Evolutionary conservation across 148 eudicot genomes (phyloP).

Genomic region (Simmondsia chinensis): DNA sequence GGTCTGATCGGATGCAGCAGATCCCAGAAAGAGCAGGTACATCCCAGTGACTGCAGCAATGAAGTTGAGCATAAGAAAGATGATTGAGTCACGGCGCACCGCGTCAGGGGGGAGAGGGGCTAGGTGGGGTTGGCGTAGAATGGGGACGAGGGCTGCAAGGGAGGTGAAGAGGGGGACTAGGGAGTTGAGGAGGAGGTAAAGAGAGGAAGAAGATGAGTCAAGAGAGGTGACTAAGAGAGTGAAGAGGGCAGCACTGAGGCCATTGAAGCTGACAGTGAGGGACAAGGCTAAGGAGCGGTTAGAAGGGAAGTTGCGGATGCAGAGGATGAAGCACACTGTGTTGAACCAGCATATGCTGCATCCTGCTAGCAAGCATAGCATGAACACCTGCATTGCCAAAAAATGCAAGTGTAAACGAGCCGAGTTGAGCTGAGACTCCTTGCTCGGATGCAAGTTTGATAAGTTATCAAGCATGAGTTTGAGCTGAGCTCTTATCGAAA

Average conservation of each 20-base stretch:
- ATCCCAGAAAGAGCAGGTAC: slow-evolving; percentile 57
- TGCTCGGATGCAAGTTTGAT: too few relatives aligned
- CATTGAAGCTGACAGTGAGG: slow-evolving; percentile 72
- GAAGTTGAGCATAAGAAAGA: slow-evolving; percentile 49
- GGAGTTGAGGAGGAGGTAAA: slow-evolving; percentile 74
- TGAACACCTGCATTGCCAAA: slow-evolving; percentile 59
- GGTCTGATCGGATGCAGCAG: slow-evolving; percentile 13
- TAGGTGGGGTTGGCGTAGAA: slow-evolving; percentile 49
- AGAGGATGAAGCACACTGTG: slow-evolving; percentile 80
- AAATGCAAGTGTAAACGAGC: too few relatives aligned
- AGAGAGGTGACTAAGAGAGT: slow-evolving; percentile 58
- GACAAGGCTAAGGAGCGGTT: slow-evolving; percentile 66
- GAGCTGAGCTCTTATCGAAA: too few relatives aligned
- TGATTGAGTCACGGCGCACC: slow-evolving; percentile 34
- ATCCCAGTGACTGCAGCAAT: slow-evolving; percentile 62
- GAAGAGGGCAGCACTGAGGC: slow-evolving; percentile 79
- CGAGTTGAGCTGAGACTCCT: too few relatives aligned
- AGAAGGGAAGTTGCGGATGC: slow-evolving; percentile 56
- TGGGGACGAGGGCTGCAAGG: slow-evolving; percentile 39
- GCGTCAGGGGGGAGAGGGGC: slow-evolving; percentile 32
- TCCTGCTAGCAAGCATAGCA: slow-evolving; percentile 72
- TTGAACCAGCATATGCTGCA: slow-evolving; percentile 96
- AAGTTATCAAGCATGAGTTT: too few relatives aligned
- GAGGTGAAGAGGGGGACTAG: slow-evolving; percentile 51
- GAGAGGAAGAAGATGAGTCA: slow-evolving; percentile 32